phyloP scores from a whole-genome alignment of 2,329 filamentous ascomycete species.

The Colletotrichum lupini region DNA sequence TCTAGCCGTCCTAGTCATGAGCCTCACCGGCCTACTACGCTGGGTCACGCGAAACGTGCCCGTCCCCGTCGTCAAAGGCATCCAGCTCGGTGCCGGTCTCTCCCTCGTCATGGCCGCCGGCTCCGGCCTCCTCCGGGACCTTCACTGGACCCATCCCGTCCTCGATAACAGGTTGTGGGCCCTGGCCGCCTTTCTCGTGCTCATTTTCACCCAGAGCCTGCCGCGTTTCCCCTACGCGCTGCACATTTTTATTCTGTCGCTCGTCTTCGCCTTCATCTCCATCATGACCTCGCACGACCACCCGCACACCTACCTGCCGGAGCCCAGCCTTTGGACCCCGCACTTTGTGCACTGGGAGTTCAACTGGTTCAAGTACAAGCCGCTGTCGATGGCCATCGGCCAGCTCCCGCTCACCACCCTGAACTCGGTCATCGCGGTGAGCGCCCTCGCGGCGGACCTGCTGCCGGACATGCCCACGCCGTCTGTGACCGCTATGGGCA shows the following conservation, averaged over 20 bases:
- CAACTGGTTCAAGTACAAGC: conserved; percentile 47
- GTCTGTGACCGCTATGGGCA: conserved; percentile 79
- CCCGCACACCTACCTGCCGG: conserved; percentile 52
- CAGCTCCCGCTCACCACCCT: conserved; percentile 92
- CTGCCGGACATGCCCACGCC: conserved; percentile 76
- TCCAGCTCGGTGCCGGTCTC: conserved; percentile 91
- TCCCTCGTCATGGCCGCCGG: conserved; percentile 85
- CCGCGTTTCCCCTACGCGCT: conserved; percentile 83
- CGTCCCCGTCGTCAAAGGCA: conserved; percentile 90
- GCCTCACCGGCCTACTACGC: conserved; percentile 80
- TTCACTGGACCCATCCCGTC: conserved; percentile 75
- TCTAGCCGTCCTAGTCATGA: conserved; percentile 78
- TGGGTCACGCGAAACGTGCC: conserved; percentile 82
- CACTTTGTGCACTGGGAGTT: conserved; percentile 57
- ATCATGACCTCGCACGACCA: conserved; percentile 42
- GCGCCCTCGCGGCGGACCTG: conserved; percentile 81
- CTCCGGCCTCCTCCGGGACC: conserved; percentile 70
- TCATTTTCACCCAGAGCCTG: conserved; percentile 74
- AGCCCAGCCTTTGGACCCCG: conserved; percentile 71
- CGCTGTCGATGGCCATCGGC: conserved; percentile 74
- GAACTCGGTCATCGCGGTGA: conserved; percentile 91
- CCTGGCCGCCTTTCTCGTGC: conserved; percentile 75
- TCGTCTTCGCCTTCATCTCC: conserved; percentile 69
- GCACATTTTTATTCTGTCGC: conserved; percentile 74
- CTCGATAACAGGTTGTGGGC: conserved; percentile 85